These are phyloP conservation scores for Bonia amplexicaulis DNA, from an alignment of 176 grass and related monocot genomes.

Conservation along the genomic window DNA sequence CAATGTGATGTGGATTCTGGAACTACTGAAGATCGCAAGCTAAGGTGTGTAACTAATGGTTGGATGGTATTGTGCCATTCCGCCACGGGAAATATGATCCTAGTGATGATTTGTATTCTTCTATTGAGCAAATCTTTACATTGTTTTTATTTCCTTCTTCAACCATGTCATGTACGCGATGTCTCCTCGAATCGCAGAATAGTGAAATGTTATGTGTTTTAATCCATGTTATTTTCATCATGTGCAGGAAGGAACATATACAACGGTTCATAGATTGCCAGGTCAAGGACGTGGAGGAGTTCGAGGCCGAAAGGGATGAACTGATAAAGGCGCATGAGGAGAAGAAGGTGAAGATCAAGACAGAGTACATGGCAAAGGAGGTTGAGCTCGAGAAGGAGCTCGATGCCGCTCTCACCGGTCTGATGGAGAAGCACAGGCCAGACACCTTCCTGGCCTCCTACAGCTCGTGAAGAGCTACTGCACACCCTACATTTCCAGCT, in stretches of 20 bases:
- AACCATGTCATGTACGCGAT: not conserved
- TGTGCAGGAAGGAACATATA: slow-evolving; percentile 56
- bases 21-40: slow-evolving; percentile 45
- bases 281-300: slow-evolving; percentile 57
- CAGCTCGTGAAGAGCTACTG: slow-evolving; percentile 3
- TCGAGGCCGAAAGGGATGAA: slow-evolving; percentile 47
- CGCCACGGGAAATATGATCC: not conserved
- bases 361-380: slow-evolving; percentile 60
- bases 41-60: slow-evolving; percentile 36
- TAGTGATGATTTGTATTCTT: not conserved
- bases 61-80: not conserved
- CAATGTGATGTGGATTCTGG: slow-evolving; percentile 49
- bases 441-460: slow-evolving; percentile 52
- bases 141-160: not conserved
- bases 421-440: slow-evolving; percentile 79
- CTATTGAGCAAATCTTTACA: not conserved
- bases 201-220: not conserved
- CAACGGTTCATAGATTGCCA: slow-evolving; percentile 58
- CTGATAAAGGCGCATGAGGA: slow-evolving; percentile 50
- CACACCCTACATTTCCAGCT: not conserved
- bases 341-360: slow-evolving; percentile 46
- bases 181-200: not conserved
- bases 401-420: slow-evolving; percentile 32
- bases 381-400: slow-evolving; percentile 53
- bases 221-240: not conserved